Percentiles rank a stretch among this genome's conserved stretches.
Evolutionary conservation across 495 filamentous ascomycete genomes (phyloP).

Genomic region (Letharia columbiana): DNA sequence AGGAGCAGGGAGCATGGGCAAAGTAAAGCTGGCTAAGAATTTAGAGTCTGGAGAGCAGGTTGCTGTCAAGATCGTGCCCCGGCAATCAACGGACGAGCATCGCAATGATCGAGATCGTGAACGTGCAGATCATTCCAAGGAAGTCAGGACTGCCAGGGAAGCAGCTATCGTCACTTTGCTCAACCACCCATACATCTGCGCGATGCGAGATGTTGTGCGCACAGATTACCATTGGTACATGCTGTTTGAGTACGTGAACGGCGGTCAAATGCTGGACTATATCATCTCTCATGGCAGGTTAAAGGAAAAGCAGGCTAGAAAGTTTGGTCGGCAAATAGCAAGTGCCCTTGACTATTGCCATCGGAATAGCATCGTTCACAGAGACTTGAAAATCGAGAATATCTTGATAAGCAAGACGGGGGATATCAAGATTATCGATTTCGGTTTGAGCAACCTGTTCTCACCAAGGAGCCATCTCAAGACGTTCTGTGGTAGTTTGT

Average conservation of each 20-base stretch:
- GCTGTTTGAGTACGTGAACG: conserved; percentile 99
- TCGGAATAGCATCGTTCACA: conserved; percentile 96
- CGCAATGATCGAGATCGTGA: conserved; percentile 73
- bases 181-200: conserved; percentile 94
- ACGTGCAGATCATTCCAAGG: conserved; percentile 88
- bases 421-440: conserved; percentile 99
- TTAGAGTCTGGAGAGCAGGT: conserved; percentile 78
- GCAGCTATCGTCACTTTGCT: conserved; percentile 94
- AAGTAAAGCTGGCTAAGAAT: conserved; percentile 81
- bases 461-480: conserved; percentile 79
- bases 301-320: conserved; percentile 97
- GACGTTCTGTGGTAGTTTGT: conserved; percentile 96
- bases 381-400: conserved; percentile 98
- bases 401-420: conserved; percentile 99
- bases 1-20: conserved; percentile 95
- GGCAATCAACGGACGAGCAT: conserved; percentile 76
- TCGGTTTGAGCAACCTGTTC: conserved; percentile 95
- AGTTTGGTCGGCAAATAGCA: conserved; percentile 94
- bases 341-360: conserved; percentile 99
- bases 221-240: conserved; percentile 99
- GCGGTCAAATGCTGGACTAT: conserved; percentile 99
- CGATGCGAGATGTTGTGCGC: conserved; percentile 87
- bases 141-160: conserved; percentile 90
- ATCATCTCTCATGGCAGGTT: conserved; percentile 97
- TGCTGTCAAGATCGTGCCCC: conserved; percentile 96